Percentiles rank a stretch among this genome's conserved stretches.
Evolutionary conservation across 1,284 basidiomycete genomes (phyloP).

Genomic region (Athelia sp.): DNA sequence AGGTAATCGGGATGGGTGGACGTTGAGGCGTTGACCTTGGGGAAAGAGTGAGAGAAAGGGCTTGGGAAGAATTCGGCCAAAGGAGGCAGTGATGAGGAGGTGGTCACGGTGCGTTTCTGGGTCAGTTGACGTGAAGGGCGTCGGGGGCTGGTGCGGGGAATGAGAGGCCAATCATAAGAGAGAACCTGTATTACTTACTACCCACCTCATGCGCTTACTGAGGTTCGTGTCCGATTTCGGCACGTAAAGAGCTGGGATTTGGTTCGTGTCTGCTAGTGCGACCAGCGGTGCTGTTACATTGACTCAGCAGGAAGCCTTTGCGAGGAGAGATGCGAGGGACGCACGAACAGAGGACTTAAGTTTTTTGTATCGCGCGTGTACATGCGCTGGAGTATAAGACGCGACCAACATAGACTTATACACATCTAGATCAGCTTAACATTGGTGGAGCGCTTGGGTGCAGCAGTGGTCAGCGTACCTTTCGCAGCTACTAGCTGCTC

Average conservation of each 20-base stretch:
- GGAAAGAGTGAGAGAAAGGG: constrained; percentile 64
- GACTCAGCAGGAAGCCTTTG: no score
- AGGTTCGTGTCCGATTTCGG: background rate
- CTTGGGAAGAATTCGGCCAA: constrained; percentile 82
- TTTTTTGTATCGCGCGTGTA: background rate
- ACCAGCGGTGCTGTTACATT: background rate
- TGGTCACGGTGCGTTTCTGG: constrained; percentile 28
- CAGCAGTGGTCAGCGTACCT: constrained; percentile 31
- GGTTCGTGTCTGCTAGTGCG: background rate
- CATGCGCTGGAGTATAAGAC: background rate
- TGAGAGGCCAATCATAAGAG: no score
- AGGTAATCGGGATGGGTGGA: constrained; percentile 90
- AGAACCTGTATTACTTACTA: no score
- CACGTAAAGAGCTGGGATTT: background rate
- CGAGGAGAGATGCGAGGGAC: no score
- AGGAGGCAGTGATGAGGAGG: constrained; percentile 86
- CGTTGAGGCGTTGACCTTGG: constrained; percentile 69
- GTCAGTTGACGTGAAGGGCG: constrained; percentile 33
- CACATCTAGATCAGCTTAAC: constrained; percentile 39
- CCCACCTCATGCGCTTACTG: no score
- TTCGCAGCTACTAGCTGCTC: constrained; percentile 42
- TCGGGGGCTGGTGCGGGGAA: constrained; percentile 33
- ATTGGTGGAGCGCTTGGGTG: no score
- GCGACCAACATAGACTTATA: constrained; percentile 17
- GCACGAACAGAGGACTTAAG: no score